These are phyloP conservation scores for Gaeumannomyces sp. DNA, from an alignment of 2,329 filamentous ascomycete species.

Conservation along the genomic window DNA sequence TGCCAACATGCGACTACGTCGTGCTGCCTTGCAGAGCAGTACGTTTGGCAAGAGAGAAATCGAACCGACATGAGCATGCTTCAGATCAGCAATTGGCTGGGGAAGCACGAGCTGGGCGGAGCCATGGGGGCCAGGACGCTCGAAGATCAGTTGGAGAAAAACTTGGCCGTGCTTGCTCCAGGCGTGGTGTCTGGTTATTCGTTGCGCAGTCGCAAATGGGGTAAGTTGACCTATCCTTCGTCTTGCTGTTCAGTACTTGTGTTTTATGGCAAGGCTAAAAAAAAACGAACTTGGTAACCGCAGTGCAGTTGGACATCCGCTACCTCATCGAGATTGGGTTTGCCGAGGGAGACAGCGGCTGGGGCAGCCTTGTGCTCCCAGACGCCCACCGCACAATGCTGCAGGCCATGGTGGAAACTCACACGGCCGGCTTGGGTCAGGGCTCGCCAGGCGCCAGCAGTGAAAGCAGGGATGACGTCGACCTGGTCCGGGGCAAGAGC, in stretches of 20 bases:
- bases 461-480: slow-evolving; percentile 22
- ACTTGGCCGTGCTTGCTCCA: neutral
- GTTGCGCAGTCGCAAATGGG: neutral
- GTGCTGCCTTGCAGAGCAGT: neutral
- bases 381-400: slow-evolving; percentile 18
- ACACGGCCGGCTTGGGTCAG: slow-evolving; percentile 10
- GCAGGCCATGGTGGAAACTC: slow-evolving; percentile 15
- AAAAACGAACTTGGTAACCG: no score
- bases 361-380: slow-evolving; percentile 18
- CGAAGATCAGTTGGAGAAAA: neutral
- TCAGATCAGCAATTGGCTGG: neutral
- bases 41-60: neutral
- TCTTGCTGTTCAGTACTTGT: no score
- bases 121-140: neutral
- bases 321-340: neutral
- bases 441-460: neutral
- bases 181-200: neutral
- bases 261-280: no score
- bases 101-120: neutral
- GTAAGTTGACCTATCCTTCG: no score
- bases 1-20: neutral
- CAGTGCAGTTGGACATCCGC: slow-evolving; percentile 1
- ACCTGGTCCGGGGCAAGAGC: slow-evolving; percentile 38
- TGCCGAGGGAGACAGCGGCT: slow-evolving; percentile 6
- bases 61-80: neutral